Conservation (phyloP, 495 filamentous ascomycete genomes). For the Aspergillus mulundensis region DNA sequence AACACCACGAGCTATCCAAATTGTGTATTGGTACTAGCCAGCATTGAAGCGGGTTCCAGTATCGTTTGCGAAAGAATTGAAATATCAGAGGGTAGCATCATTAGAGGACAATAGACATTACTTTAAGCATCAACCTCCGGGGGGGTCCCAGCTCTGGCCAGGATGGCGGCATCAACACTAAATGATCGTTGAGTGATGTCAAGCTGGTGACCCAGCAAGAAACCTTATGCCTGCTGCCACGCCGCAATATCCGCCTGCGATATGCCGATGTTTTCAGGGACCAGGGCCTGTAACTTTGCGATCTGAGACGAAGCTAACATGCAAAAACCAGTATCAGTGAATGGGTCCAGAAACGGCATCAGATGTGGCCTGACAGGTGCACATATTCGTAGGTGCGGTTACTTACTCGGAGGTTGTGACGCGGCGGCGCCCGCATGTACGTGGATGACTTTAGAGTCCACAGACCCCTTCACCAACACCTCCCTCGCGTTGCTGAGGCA, state of each 20-base stretch:
- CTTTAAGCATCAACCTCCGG: too few species aligned
- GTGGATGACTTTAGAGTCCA: conserved; percentile 33
- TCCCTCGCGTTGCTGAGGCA: conserved; percentile 29
- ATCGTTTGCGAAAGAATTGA: background rate
- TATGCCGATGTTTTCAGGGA: conserved; percentile 37
- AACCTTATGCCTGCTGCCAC: conserved; percentile 29
- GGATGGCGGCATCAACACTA: too few species aligned
- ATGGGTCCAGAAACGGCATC: background rate
- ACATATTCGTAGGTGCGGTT: background rate
- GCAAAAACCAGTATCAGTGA: background rate
- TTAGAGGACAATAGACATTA: too few species aligned
- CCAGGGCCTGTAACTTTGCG: conserved; percentile 26
- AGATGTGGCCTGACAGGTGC: background rate
- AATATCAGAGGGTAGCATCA: too few species aligned
- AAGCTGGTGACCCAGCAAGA: background rate
- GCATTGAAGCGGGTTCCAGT: too few species aligned
- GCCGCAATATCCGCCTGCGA: conserved; percentile 30
- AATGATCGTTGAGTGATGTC: background rate
- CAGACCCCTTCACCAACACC: conserved; percentile 30
- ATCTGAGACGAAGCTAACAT: conserved; percentile 27
- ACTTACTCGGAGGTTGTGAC: conserved; percentile 36
- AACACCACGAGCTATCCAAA: too few species aligned
- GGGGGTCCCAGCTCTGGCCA: too few species aligned
- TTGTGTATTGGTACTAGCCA: too few species aligned
- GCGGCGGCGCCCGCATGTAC: conserved; percentile 28